phyloP scores from a whole-genome alignment of 2,329 filamentous ascomycete species.

The Pseudofabraea citricarpa region DNA sequence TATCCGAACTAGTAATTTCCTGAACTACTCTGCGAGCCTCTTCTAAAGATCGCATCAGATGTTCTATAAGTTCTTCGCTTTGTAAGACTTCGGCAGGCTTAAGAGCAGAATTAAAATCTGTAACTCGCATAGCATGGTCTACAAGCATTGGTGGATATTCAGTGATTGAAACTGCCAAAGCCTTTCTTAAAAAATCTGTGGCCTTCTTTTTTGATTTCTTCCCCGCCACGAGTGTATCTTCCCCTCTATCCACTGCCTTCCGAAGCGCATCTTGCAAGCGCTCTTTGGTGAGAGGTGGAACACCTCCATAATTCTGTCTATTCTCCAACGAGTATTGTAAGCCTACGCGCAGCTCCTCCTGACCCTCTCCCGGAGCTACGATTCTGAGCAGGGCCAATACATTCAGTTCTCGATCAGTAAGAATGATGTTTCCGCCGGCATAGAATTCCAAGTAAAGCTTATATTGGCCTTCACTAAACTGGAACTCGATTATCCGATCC shows the following conservation, averaged over 20 bases:
- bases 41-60: conserved; percentile 62
- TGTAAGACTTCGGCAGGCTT: conserved; percentile 67
- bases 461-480: conserved; percentile 89
- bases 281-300: conserved; percentile 70
- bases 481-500: conserved; percentile 86
- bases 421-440: conserved; percentile 87
- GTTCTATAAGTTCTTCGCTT: conserved; percentile 57
- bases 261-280: conserved; percentile 66
- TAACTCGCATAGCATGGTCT: conserved; percentile 74
- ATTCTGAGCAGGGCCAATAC: conserved; percentile 77
- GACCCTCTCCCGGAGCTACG: conserved; percentile 75
- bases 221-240: conserved; percentile 39
- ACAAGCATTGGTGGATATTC: conserved; percentile 85
- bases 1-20: conserved; percentile 60
- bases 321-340: conserved; percentile 74
- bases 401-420: conserved; percentile 80
- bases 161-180: conserved; percentile 76
- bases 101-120: conserved; percentile 62
- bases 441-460: conserved; percentile 92
- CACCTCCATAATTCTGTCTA: conserved; percentile 75
- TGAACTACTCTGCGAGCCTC: conserved; percentile 67
- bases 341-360: conserved; percentile 76
- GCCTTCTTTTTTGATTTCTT: conserved; percentile 72
- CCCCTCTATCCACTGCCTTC: conserved; percentile 56
- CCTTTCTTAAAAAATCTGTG: conserved; percentile 72